Evolutionary conservation across 1,284 basidiomycete species (phyloP).

Genomic region (Afroboletus lepidellus): DNA sequence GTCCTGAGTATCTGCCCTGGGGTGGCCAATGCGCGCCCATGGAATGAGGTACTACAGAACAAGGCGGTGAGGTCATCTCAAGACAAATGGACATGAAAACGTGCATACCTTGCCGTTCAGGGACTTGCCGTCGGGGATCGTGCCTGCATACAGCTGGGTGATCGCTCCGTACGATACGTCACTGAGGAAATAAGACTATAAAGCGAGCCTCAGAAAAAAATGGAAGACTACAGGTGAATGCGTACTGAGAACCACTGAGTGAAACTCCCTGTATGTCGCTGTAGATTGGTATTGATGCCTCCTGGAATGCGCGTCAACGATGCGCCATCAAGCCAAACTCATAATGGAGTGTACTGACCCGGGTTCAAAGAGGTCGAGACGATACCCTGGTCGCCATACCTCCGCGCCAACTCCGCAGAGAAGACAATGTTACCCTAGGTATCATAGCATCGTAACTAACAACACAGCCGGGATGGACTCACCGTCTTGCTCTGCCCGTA

Average conservation of each 20-base stretch:
- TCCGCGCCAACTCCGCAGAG: constrained; percentile 33
- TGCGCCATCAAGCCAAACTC: no score
- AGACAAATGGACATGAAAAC: background rate
- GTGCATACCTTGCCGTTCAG: constrained; percentile 44
- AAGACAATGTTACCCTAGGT: constrained; percentile 36
- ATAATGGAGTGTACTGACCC: no score
- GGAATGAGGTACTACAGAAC: constrained; percentile 42
- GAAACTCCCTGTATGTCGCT: constrained; percentile 19
- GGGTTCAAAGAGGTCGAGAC: constrained; percentile 38
- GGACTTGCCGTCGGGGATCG: constrained; percentile 39
- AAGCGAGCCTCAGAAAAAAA: background rate
- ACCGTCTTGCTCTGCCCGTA: constrained; percentile 48
- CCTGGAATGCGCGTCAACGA: constrained; percentile 12
- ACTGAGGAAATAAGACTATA: constrained; percentile 16
- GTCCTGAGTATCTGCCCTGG: constrained; percentile 30
- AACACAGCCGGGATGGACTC: background rate
- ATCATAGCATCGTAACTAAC: background rate
- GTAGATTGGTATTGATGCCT: constrained; percentile 26
- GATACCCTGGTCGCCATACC: constrained; percentile 38
- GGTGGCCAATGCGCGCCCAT: constrained; percentile 40
- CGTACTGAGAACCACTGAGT: background rate
- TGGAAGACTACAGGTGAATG: background rate
- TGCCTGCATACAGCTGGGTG: constrained; percentile 55
- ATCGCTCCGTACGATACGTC: constrained; percentile 43
- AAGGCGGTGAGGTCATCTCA: background rate